Percentiles rank a stretch among this genome's conserved stretches.
phyloP scores from a whole-genome alignment of 805 yeast species.

The Blastobotrys mokoenaii region DNA sequence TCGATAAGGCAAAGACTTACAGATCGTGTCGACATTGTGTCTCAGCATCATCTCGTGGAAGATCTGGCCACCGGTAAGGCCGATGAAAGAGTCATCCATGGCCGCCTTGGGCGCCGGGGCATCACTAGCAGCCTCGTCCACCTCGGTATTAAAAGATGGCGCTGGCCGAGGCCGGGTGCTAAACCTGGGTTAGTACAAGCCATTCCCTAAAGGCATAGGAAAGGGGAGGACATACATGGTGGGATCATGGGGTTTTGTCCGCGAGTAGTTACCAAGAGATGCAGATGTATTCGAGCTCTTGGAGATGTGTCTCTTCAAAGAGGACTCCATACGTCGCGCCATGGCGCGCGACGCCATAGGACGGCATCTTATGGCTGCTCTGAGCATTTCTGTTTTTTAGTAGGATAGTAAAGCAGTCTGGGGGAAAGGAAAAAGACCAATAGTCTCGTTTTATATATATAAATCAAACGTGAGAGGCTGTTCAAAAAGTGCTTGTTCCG shows the following conservation, averaged over 20 bases:
- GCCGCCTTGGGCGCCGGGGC: conserved; percentile 11
- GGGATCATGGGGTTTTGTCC: conserved; percentile 1
- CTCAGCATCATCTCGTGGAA: conserved; percentile 98
- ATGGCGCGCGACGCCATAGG: too few species aligned
- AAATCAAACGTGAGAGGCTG: too few species aligned
- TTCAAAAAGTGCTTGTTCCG: too few species aligned
- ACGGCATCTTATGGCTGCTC: too few species aligned
- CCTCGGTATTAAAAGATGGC: conserved; percentile 27
- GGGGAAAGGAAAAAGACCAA: too few species aligned
- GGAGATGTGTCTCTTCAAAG: too few species aligned
- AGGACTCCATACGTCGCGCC: too few species aligned
- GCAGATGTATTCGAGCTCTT: too few species aligned
- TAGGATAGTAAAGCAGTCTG: too few species aligned
- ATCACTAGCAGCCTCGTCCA: conserved; percentile 2
- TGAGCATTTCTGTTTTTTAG: too few species aligned
- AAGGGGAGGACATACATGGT: not conserved
- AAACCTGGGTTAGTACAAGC: not conserved
- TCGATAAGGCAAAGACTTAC: not conserved
- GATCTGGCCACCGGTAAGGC: conserved; percentile 96
- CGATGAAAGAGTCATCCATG: conserved; percentile 58
- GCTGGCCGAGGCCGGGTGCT: conserved; percentile 29
- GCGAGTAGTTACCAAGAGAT: too few species aligned
- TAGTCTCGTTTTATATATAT: too few species aligned
- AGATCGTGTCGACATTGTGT: conserved; percentile 85
- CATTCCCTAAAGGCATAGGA: not conserved